These are phyloP conservation scores for Kodamaea kakaduensis DNA, from an alignment of 805 yeast genomes.

Conservation along the genomic window DNA sequence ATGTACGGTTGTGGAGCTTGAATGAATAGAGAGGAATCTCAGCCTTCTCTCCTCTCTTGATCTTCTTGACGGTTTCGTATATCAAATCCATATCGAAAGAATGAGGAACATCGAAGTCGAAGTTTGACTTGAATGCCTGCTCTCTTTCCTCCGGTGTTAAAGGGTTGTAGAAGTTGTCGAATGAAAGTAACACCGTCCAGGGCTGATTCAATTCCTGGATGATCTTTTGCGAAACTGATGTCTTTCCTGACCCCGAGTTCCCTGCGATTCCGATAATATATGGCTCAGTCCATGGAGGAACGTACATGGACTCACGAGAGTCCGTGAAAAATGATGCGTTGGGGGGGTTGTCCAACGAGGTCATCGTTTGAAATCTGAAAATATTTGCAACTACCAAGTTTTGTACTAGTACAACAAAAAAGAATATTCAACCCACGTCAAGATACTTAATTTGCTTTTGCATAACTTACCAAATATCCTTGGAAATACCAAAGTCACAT, in stretches of 20 bases:
- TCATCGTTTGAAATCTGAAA: no score
- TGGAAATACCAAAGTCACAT: no score
- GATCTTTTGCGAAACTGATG: constrained; percentile 82
- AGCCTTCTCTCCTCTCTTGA: constrained; percentile 62
- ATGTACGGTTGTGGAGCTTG: constrained; percentile 65
- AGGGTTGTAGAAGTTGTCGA: constrained; percentile 89
- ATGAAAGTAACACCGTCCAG: constrained; percentile 86
- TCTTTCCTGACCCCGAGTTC: constrained; percentile 77
- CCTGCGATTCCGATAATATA: constrained; percentile 49
- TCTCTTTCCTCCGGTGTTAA: constrained; percentile 56
- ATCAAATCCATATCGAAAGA: constrained; percentile 77
- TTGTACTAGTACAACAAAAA: no score
- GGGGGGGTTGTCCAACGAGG: neutral
- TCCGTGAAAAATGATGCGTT: neutral
- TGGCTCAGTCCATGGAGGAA: constrained; percentile 43
- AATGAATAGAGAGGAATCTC: constrained; percentile 52
- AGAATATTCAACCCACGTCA: no score
- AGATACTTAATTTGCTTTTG: no score
- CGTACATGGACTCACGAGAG: constrained; percentile 17
- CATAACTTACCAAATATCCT: no score
- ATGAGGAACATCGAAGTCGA: constrained; percentile 85
- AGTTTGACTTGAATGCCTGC: constrained; percentile 64
- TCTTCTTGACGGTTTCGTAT: constrained; percentile 53
- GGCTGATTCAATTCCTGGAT: constrained; percentile 79
- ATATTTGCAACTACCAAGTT: no score